Percentiles rank a stretch among this genome's conserved stretches.
These are phyloP conservation scores for Coemansia sp. DNA, from an alignment of 192 early-diverging fungal species.

Conservation along the genomic window DNA sequence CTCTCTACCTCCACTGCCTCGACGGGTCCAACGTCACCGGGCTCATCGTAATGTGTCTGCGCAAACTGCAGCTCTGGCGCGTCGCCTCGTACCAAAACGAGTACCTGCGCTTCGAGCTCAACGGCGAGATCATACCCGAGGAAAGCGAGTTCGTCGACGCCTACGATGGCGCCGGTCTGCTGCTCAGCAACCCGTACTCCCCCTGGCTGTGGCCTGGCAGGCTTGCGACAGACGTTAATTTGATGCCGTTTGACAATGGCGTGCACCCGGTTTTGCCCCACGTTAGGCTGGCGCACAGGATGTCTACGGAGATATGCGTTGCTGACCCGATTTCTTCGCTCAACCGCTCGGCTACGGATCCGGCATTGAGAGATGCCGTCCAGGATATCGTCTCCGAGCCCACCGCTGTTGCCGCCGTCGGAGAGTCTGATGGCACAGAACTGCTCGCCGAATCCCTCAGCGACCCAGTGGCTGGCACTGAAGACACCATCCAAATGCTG, in stretches of 20 bases:
- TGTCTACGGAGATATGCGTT: slow-evolving; percentile 31
- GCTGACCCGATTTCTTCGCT: slow-evolving; percentile 17
- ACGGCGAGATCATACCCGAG: slow-evolving; percentile 52
- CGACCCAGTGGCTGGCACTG: not conserved
- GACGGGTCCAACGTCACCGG: slow-evolving; percentile 88
- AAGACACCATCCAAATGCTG: not conserved
- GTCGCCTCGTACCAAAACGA: slow-evolving; percentile 66
- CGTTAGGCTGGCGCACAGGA: slow-evolving; percentile 10
- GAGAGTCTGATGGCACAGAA: not conserved
- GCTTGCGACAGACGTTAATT: not conserved
- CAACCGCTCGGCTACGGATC: slow-evolving; percentile 25
- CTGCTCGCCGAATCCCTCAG: not conserved
- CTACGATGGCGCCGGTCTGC: slow-evolving; percentile 23
- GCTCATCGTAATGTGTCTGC: slow-evolving; percentile 76
- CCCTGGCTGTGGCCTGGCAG: slow-evolving; percentile 46
- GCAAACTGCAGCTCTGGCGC: slow-evolving; percentile 91
- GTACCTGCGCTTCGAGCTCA: slow-evolving; percentile 63
- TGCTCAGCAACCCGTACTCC: slow-evolving; percentile 35
- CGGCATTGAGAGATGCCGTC: not conserved
- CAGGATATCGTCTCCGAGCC: not conserved
- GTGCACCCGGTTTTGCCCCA: slow-evolving; percentile 39
- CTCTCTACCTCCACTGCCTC: slow-evolving; percentile 87
- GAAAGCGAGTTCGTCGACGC: slow-evolving; percentile 54
- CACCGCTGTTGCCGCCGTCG: not conserved
- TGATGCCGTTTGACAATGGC: slow-evolving; percentile 32